These are phyloP conservation scores for Podospora appendiculata DNA, from an alignment of 495 filamentous ascomycete genomes.

Conservation along the genomic window DNA sequence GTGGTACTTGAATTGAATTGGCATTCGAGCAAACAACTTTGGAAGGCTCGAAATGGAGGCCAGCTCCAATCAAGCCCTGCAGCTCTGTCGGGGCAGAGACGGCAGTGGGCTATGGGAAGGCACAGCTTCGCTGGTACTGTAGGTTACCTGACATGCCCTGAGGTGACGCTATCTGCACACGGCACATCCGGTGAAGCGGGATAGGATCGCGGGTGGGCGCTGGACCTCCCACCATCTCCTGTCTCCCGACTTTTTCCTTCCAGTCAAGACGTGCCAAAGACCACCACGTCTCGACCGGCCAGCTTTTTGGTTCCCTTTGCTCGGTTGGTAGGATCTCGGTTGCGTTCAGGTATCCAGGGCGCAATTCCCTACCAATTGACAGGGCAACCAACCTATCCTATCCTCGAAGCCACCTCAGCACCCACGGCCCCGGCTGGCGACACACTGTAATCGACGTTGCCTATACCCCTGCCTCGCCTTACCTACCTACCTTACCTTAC, in stretches of 20 bases:
- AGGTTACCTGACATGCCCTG: no score
- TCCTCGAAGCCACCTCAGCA: no score
- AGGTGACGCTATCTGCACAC: neutral
- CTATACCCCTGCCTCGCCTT: no score
- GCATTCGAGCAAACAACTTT: neutral
- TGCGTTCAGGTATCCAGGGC: neutral
- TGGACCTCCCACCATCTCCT: slow-evolving; percentile 1
- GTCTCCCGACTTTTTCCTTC: slow-evolving; percentile 2
- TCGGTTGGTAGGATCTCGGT: neutral
- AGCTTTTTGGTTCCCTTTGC: neutral
- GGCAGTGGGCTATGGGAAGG: neutral
- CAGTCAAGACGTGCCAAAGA: slow-evolving; percentile 1
- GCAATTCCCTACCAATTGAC: neutral
- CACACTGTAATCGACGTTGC: no score
- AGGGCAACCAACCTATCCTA: neutral
- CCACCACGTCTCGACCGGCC: neutral
- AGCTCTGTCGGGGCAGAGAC: neutral
- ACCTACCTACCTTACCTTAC: no score
- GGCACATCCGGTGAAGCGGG: neutral
- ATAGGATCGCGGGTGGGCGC: neutral
- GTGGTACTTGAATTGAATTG: no score
- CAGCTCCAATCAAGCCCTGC: neutral
- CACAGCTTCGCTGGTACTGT: no score
- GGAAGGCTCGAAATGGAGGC: neutral
- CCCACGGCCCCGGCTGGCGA: no score